Conservation (phyloP, 331 rosid species). For the Acacia pycnantha region DNA sequence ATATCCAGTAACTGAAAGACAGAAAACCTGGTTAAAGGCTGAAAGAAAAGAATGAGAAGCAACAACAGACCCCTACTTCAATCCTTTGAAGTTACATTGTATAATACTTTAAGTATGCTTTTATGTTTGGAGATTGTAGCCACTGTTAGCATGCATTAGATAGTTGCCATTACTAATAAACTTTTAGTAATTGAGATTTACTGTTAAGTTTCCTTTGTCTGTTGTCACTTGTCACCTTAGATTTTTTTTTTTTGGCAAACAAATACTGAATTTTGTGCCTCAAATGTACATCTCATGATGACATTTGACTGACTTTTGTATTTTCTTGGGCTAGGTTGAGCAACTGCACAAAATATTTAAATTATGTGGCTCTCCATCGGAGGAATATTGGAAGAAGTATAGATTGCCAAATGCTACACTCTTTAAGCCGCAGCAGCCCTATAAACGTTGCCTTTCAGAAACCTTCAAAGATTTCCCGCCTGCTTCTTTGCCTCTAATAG, state of each 20-base stretch:
- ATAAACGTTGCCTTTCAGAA: conserved; percentile 61
- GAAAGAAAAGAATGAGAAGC: neutral
- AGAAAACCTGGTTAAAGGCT: neutral
- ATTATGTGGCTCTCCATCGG: conserved; percentile 90
- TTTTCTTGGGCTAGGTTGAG: conserved; percentile 59
- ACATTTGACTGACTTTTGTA: conserved; percentile 20
- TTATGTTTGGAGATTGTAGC: neutral
- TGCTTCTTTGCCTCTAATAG: conserved; percentile 62
- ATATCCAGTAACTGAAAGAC: neutral
- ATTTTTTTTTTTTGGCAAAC: neutral
- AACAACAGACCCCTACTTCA: neutral
- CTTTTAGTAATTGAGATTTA: neutral
- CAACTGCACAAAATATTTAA: conserved; percentile 90
- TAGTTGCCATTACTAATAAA: neutral
- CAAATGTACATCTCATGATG: conserved; percentile 28
- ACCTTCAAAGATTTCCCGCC: conserved; percentile 71
- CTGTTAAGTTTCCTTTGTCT: neutral
- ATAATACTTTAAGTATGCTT: neutral
- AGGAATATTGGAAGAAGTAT: conserved; percentile 83
- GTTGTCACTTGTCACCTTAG: neutral
- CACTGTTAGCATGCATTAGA: neutral
- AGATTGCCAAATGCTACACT: conserved; percentile 86
- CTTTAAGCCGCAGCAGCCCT: conserved; percentile 88
- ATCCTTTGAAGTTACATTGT: neutral
- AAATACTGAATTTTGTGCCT: neutral